These are phyloP conservation scores for Rhododendron henanense DNA, from an alignment of 148 eudicot genomes.

Conservation along the genomic window DNA sequence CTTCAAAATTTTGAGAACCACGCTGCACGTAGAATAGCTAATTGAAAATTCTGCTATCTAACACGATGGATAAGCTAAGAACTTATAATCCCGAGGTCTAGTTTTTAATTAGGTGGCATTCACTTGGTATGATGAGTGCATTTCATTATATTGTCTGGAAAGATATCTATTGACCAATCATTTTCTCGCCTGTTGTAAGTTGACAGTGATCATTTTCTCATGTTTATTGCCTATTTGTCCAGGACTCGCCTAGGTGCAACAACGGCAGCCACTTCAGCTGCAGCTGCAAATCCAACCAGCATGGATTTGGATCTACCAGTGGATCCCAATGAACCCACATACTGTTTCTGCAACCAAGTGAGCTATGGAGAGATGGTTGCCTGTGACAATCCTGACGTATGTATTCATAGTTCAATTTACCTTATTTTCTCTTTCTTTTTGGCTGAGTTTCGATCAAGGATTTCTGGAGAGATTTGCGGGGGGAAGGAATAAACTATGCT, in stretches of 20 bases:
- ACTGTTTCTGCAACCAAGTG: constrained; percentile 96
- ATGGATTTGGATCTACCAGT: constrained; percentile 96
- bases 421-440: not conserved
- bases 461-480: not conserved
- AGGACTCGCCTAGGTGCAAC: constrained; percentile 79
- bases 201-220: not conserved
- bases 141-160: not conserved
- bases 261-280: constrained; percentile 34
- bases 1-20: not conserved
- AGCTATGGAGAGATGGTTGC: constrained; percentile 99
- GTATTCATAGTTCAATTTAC: constrained; percentile 14
- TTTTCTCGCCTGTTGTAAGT: not conserved
- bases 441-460: not conserved
- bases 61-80: not conserved
- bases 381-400: constrained; percentile 83
- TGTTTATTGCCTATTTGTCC: constrained; percentile 13
- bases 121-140: not conserved
- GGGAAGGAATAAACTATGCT: not conserved
- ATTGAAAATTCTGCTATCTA: not conserved
- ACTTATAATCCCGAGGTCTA: not conserved
- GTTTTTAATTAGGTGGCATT: not conserved
- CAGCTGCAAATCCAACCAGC: constrained; percentile 58
- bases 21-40: not conserved
- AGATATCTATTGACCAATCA: not conserved
- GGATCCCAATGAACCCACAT: constrained; percentile 99